phyloP scores from a whole-genome alignment of 78 protist genomes.

The Trichosphaerium sp. region DNA sequence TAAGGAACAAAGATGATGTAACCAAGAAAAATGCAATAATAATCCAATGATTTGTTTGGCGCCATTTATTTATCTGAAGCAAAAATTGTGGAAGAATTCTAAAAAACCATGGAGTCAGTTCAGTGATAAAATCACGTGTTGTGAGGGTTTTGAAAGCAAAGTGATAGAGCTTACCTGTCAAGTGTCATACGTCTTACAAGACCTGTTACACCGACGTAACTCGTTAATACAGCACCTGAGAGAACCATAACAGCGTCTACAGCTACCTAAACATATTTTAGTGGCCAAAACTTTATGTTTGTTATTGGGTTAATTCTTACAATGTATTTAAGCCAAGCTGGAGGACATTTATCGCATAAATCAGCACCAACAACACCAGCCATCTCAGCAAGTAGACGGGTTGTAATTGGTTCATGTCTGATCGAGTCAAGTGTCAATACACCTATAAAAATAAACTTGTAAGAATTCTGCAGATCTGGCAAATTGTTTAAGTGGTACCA shows the following conservation, averaged over 20 bases:
- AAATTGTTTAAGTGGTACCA: too few relatives aligned
- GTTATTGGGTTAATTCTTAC: too few relatives aligned
- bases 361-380: too few relatives aligned
- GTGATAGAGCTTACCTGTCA: constrained; percentile 31
- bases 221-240: constrained; percentile 57
- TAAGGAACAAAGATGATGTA: constrained; percentile 44
- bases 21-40: constrained; percentile 44
- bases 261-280: constrained; percentile 28
- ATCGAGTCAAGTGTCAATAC: too few relatives aligned
- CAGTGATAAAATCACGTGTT: too few relatives aligned
- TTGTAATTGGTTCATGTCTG: too few relatives aligned
- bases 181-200: constrained; percentile 60
- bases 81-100: constrained; percentile 53
- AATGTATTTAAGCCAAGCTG: not conserved
- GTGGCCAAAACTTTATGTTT: too few relatives aligned
- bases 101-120: too few relatives aligned
- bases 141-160: too few relatives aligned
- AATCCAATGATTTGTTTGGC: constrained; percentile 60
- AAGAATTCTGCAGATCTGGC: too few relatives aligned
- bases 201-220: constrained; percentile 74
- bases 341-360: not conserved
- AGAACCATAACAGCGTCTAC: constrained; percentile 63
- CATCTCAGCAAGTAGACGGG: too few relatives aligned
- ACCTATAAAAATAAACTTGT: too few relatives aligned
- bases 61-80: constrained; percentile 20